Evolutionary conservation across 495 filamentous ascomycete genomes (phyloP).

Genomic region (Neurospora tetrasperma): DNA sequence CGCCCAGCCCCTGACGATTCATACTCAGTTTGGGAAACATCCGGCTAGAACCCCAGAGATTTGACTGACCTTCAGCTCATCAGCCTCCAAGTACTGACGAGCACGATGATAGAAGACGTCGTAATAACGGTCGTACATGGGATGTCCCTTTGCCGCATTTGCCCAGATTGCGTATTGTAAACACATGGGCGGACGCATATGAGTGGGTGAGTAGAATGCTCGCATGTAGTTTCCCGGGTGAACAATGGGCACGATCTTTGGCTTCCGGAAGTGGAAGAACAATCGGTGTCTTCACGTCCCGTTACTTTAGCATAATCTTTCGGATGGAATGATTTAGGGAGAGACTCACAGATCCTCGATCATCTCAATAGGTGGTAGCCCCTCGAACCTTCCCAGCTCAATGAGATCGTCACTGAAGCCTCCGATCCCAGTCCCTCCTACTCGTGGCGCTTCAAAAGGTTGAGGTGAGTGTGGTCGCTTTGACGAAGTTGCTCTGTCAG

Average conservation of each 20-base stretch:
- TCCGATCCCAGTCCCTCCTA: background rate
- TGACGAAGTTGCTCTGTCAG: background rate
- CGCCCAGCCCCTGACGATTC: constrained; percentile 24
- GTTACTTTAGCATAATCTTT: background rate
- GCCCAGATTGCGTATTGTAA: constrained; percentile 43
- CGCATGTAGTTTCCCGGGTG: constrained; percentile 30
- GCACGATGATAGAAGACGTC: constrained; percentile 37
- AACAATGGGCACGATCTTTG: constrained; percentile 29
- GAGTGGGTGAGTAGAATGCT: constrained; percentile 31
- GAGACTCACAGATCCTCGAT: constrained; percentile 38
- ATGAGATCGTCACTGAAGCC: constrained; percentile 20
- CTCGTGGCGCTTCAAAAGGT: background rate
- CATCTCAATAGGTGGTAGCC: constrained; percentile 33
- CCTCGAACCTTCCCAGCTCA: constrained; percentile 32
- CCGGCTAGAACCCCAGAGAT: background rate
- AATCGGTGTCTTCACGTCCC: background rate
- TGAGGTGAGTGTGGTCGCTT: constrained; percentile 1
- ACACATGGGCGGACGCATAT: constrained; percentile 38
- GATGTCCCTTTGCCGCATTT: constrained; percentile 25
- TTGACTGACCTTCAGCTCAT: constrained; percentile 35
- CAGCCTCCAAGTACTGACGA: constrained; percentile 38
- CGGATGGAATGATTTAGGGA: background rate
- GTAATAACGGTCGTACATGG: constrained; percentile 29
- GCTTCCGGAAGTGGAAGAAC: constrained; percentile 28
- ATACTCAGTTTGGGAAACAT: constrained; percentile 1